Evolutionary conservation across 108 stramenopile genomes (phyloP), one percentile per base, ranked within the genome.

Genomic region (Fistulifera pelliculosa): DNA sequence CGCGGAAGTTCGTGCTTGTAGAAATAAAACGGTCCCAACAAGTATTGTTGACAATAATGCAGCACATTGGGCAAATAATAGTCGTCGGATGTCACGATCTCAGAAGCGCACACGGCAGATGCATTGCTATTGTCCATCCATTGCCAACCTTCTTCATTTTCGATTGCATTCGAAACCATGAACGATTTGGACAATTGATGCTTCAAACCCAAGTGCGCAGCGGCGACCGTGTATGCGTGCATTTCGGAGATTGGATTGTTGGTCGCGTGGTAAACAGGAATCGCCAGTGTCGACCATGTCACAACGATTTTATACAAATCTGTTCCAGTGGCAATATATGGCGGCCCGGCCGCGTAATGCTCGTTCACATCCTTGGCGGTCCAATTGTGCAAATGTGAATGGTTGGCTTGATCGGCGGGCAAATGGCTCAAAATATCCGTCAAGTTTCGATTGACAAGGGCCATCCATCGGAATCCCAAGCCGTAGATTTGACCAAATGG

Each of bases 401-500:
- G 2, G 2, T n/a, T 23, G 7, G 25, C 50, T 7, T n/a, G 5
- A 4, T 51, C 25, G 50, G 50, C 6, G 3, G 31, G 31, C 31
- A 35, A 8, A 23, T 16, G 6, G 21, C 25, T 27, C 44, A 45
- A 45, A 21, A 45, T 45, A 19, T 45, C 44, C 21, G 16, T 21
- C 44, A 45, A 11, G 11, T 45, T 93, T 91, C 94, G 41, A 68
- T 60, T 1, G 63, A 60, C 0, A 84, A 85, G 16, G 15, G 15
- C 2, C 2, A 57, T 8, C 41, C 16, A 57, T 43, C 8, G 1
- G 14, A 6, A 21, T 2, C 56, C 56, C 27, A 95, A 76, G 18
- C 93, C 97, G 54, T 98, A 96, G 3, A 66, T 61, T 52, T 94
- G 93, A 7, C 82, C 93, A 49, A 79, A 77, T 10, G 97, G 97